Evolutionary conservation across 305 asterid species (phyloP).

Genomic region (Fraxinus paxiana): DNA sequence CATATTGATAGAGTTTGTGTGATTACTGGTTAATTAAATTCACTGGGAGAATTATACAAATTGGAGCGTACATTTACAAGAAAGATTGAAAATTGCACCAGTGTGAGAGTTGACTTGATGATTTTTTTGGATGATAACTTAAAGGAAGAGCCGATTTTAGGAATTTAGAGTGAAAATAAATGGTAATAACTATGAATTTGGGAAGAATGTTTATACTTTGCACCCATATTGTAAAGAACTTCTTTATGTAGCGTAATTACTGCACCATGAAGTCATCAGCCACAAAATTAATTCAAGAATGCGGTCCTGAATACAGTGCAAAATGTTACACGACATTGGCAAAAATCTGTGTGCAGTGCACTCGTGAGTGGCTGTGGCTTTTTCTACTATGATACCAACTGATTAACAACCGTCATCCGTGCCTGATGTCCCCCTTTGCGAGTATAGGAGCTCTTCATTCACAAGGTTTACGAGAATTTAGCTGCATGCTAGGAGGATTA

Average conservation of each 20-base stretch:
- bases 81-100: neutral
- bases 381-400: neutral
- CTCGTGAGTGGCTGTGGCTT: neutral
- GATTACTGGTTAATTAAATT: neutral
- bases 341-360: neutral
- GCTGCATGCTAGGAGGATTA: neutral
- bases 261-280: neutral
- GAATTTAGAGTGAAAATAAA: neutral
- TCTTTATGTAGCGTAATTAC: neutral
- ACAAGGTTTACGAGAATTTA: neutral
- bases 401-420: neutral
- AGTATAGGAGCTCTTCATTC: neutral
- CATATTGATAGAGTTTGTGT: neutral
- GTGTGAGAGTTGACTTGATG: neutral
- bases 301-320: neutral
- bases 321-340: neutral
- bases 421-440: neutral
- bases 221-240: neutral
- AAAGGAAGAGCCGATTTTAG: neutral
- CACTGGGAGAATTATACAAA: neutral
- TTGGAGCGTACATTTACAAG: neutral
- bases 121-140: neutral
- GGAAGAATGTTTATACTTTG: neutral
- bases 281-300: neutral
- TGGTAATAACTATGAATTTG: neutral